phyloP scores from a whole-genome alignment of 2,329 filamentous ascomycete genomes.

The Aspergillus transmontanensis region DNA sequence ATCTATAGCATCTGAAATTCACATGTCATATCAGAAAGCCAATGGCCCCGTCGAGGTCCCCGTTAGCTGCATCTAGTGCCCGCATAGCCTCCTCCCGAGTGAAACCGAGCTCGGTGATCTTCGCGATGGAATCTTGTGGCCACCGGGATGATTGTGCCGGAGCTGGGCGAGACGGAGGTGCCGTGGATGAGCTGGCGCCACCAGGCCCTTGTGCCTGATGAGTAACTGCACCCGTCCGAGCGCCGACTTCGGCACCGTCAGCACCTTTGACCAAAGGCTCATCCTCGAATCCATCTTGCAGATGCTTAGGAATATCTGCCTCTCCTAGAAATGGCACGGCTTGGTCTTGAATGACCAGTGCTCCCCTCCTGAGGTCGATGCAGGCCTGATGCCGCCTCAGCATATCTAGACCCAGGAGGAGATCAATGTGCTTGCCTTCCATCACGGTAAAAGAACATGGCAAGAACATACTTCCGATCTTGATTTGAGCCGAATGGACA shows the following conservation, averaged over 20 bases:
- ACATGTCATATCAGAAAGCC: conserved; percentile 65
- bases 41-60: conserved; percentile 87
- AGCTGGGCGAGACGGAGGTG: conserved; percentile 27
- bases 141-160: conserved; percentile 38
- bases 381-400: conserved; percentile 91
- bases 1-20: conserved; percentile 6
- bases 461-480: conserved; percentile 82
- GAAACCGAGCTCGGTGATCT: conserved; percentile 77
- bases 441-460: conserved; percentile 98
- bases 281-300: conserved; percentile 69
- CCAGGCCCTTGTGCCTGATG: conserved; percentile 34
- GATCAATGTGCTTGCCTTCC: conserved; percentile 95
- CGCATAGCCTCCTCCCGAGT: conserved; percentile 74
- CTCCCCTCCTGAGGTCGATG: conserved; percentile 84
- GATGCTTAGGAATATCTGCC: conserved; percentile 86
- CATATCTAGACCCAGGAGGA: conserved; percentile 94
- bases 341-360: conserved; percentile 82
- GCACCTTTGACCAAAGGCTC: conserved; percentile 86
- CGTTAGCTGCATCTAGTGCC: conserved; percentile 78
- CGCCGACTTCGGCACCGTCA: conserved; percentile 85
- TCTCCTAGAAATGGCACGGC: conserved; percentile 90
- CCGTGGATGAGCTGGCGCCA: conserved; percentile 18
- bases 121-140: conserved; percentile 69
- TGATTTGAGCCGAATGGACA: conserved; percentile 93
- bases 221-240: conserved; percentile 70